Evolutionary conservation across 2,329 filamentous ascomycete genomes (phyloP), one percentile per base, ranked within the genome.

Genomic region (Exophiala oligosperma): DNA sequence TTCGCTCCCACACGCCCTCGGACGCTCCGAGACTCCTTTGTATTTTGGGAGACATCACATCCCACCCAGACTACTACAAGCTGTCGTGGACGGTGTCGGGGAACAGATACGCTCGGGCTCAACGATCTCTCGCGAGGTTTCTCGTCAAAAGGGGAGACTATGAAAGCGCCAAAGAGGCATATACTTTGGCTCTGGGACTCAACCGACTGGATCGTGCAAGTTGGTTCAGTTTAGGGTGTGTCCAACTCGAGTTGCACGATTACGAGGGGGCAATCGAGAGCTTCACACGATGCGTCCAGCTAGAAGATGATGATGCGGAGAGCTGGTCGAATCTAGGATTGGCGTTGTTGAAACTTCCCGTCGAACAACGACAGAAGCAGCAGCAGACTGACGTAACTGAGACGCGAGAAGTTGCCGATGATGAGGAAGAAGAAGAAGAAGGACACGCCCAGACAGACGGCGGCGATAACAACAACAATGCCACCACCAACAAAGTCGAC

Each of bases 311-410:
- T 52, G 92, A 97, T 69, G 93, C 92, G 0, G 86, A 96, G 69
- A 91, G 91, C 0, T 99, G 94, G 91, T 95, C 90, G 68, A 99
- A 99, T 70, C 81, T 99, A 23, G 94, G 92, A 0, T 92, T 89
- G 1, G 88, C 93, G 0, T 81, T 97, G 1, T 84, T 92, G 83
- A 73, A 80, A 77, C 44, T 73, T 4, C 67, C 72, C 12, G 61
- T 38, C 2, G 48, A 48, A 59, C 40, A 11, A 58, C 4, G 40
- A 14, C 40, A 43, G 40, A 4, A 43, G 40, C 14, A 43, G 40
- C n/a, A 43, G 40, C 7, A 21, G 3, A 23, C 17, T 21, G 40
- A 21, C 21, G 23, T 9, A 21, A 4, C n/a, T n/a, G 2, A 9
- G 24, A n/a, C 9, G 26, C 23, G 24, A 28, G n/a, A 28, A 17